Evolutionary conservation across 129 eudicot genomes (phyloP), one percentile per base, ranked within the genome.

Genomic region (Cynara cardunculus): DNA sequence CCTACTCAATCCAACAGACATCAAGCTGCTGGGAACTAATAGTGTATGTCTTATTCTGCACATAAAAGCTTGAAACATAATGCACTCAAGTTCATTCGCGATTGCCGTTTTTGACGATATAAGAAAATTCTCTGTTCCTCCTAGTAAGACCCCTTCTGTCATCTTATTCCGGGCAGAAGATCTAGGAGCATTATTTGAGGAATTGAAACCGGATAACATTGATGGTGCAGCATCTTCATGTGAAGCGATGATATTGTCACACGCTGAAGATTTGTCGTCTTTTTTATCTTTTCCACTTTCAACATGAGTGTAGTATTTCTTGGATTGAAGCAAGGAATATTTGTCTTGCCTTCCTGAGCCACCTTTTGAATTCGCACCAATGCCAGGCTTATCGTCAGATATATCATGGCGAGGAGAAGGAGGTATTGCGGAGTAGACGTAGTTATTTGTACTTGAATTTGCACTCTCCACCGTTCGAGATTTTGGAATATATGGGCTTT

Each of bases 11-110:
- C 88, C 92, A 49, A 22, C 74, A 77, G 92, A 80, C 66, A 84
- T 79, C 0, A 86, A 73, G 84, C 74, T 83, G 82, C 89, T 67
- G 24, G 90, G 83, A 73, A 89, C 79, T 75, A 88, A 61, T 34
- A 95, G 71, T 8, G 92, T 85, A 75, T 95, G 97, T 49, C 99
- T 82, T 74, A 91, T 89, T 83, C 83, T 89, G 76, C 99, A 95
- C 99, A 95, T 92, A 87, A 84, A 92, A 59, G 97, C 92, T 84
- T 95, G 99, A 86, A 92, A 92, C 88, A 86, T 84, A 62, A 88
- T 80, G 88, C 99, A 95, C 72, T 92, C 99, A 31, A 92, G 83
- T 83, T 92, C 99, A 78, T 88, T 89, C 1, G 99, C 99, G 76
- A 91, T 88, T 46, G 85, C 90, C 30, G 91, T 90, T 77, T 87